Conservation (phyloP, 2,329 filamentous ascomycete species). For the Sporothrix protearum region DNA sequence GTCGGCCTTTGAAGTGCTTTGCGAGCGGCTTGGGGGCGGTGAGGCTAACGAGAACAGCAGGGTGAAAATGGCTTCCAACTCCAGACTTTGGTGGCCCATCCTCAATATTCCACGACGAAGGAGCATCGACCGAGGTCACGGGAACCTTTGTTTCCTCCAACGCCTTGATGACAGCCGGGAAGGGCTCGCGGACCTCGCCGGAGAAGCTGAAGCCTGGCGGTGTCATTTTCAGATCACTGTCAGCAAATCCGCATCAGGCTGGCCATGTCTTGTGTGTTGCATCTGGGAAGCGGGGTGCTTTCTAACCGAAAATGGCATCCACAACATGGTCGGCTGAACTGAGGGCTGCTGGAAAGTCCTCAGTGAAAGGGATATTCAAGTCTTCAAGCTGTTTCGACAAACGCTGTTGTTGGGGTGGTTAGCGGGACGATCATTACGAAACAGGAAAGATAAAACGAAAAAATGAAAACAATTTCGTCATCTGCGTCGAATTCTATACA, state of each 20-base stretch:
- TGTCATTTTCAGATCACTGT: background rate
- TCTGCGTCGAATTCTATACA: too few relatives aligned
- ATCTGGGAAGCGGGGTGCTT: background rate
- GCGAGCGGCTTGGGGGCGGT: slow-evolving; percentile 91
- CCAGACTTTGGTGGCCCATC: slow-evolving; percentile 74
- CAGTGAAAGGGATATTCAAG: slow-evolving; percentile 76
- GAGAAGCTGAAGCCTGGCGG: slow-evolving; percentile 79
- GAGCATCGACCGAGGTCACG: slow-evolving; percentile 86
- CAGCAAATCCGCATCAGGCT: background rate
- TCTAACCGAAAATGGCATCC: slow-evolving; percentile 84
- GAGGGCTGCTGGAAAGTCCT: slow-evolving; percentile 70
- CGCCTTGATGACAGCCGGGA: slow-evolving; percentile 73
- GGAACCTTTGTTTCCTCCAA: slow-evolving; percentile 70
- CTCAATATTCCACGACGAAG: slow-evolving; percentile 93
- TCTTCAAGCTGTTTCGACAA: slow-evolving; percentile 80
- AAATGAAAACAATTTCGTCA: background rate
- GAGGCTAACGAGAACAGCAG: slow-evolving; percentile 75
- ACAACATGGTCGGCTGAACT: slow-evolving; percentile 72
- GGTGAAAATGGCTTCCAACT: slow-evolving; percentile 75
- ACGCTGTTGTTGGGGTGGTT: slow-evolving; percentile 51
- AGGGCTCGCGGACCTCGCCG: slow-evolving; percentile 89
- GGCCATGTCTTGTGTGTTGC: background rate
- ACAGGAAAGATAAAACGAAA: background rate
- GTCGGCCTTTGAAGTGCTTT: slow-evolving; percentile 76
- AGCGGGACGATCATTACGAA: slow-evolving; percentile 11